These are phyloP conservation scores for Saturnispora diversa DNA, from an alignment of 805 yeast genomes.

Conservation along the genomic window DNA sequence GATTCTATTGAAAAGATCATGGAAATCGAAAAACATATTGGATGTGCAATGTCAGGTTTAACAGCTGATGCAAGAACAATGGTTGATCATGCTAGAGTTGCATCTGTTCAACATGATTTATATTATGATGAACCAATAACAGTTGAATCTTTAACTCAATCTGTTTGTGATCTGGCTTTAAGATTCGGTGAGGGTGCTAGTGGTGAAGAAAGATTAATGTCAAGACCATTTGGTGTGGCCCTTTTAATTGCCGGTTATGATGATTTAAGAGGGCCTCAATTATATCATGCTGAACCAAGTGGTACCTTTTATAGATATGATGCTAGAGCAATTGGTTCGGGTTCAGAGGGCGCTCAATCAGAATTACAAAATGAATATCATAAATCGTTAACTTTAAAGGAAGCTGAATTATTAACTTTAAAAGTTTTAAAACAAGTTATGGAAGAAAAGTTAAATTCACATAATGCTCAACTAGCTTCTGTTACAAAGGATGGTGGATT, in stretches of 20 bases:
- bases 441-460: conserved; percentile 96
- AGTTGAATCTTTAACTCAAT: conserved; percentile 89
- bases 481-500: conserved; percentile 85
- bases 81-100: conserved; percentile 96
- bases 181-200: conserved; percentile 96
- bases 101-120: conserved; percentile 77
- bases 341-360: conserved; percentile 98
- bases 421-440: conserved; percentile 93
- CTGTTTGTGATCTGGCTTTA: conserved; percentile 93
- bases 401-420: conserved; percentile 84
- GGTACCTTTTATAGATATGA: conserved; percentile 97
- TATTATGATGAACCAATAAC: conserved; percentile 89
- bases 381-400: conserved; percentile 79
- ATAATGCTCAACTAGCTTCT: conserved; percentile 90
- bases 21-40: conserved; percentile 88
- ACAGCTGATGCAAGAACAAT: conserved; percentile 98
- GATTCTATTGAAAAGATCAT: conserved; percentile 93
- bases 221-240: conserved; percentile 99
- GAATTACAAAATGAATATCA: conserved; percentile 96
- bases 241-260: conserved; percentile 91
- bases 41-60: conserved; percentile 98
- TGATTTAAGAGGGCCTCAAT: conserved; percentile 87
- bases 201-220: conserved; percentile 92
- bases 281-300: conserved; percentile 97
- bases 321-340: conserved; percentile 98